Conservation (phyloP, 1,284 basidiomycete species). For the Kwoniella shivajii region DNA sequence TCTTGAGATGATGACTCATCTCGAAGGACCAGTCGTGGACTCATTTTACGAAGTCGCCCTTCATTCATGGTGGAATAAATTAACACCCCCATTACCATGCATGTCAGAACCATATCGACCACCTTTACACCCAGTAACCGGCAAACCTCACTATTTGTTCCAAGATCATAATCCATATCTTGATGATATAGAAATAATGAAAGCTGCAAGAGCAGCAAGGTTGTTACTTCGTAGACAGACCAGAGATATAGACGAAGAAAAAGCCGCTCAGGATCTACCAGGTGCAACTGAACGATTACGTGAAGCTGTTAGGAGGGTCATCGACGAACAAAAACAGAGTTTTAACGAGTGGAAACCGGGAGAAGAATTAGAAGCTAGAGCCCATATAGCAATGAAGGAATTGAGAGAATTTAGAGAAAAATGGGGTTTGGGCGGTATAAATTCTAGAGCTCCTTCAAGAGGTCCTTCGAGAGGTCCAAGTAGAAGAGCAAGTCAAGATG, state of each 20-base stretch:
- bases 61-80: slow-evolving; percentile 64
- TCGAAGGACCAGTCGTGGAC: slow-evolving; percentile 71
- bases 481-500: slow-evolving; percentile 6
- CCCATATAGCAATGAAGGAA: slow-evolving; percentile 46
- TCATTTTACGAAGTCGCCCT: slow-evolving; percentile 73
- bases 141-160: slow-evolving; percentile 57
- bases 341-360: slow-evolving; percentile 43
- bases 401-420: slow-evolving; percentile 42
- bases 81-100: slow-evolving; percentile 65
- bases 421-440: slow-evolving; percentile 24
- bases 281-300: slow-evolving; percentile 28
- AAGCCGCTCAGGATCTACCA: slow-evolving; percentile 22
- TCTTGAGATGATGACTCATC: slow-evolving; percentile 67
- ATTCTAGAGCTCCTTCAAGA: slow-evolving; percentile 23
- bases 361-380: slow-evolving; percentile 43
- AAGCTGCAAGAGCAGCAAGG: slow-evolving; percentile 57
- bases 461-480: slow-evolving; percentile 15
- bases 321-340: slow-evolving; percentile 41
- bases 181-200: slow-evolving; percentile 56
- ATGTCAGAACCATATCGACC: slow-evolving; percentile 53
- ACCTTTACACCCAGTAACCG: slow-evolving; percentile 42
- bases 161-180: slow-evolving; percentile 60
- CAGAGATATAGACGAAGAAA: slow-evolving; percentile 41
- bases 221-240: slow-evolving; percentile 52
- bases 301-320: slow-evolving; percentile 45